These are phyloP conservation scores for Neohortaea acidophila DNA, from an alignment of 495 filamentous ascomycete genomes.

Conservation along the genomic window DNA sequence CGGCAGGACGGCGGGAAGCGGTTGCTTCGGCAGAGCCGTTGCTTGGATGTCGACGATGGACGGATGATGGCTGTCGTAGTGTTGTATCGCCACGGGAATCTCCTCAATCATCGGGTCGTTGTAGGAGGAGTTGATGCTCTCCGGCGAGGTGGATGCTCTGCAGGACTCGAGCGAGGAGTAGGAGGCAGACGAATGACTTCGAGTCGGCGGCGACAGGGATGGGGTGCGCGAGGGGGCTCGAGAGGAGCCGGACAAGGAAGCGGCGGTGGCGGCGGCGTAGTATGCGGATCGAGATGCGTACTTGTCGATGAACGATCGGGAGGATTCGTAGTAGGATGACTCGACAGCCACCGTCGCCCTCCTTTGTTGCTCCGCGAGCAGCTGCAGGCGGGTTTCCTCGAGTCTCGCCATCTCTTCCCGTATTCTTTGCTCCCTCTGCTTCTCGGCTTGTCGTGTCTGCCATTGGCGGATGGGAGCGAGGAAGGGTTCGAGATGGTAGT, in stretches of 20 bases:
- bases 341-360: constrained; percentile 18
- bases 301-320: constrained; percentile 13
- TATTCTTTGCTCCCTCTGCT: constrained; percentile 18
- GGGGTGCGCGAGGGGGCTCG: constrained; percentile 26
- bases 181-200: constrained; percentile 25
- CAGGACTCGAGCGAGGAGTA: constrained; percentile 18
- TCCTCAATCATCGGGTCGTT: constrained; percentile 18
- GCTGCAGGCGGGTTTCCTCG: constrained; percentile 30
- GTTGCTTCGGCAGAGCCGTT: constrained; percentile 3
- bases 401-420: constrained; percentile 28
- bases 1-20: background rate
- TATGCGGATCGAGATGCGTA: constrained; percentile 8
- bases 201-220: constrained; percentile 29
- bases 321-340: constrained; percentile 12
- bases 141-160: constrained; percentile 15
- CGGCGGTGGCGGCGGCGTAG: constrained; percentile 11
- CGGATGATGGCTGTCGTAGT: constrained; percentile 26
- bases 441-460: constrained; percentile 26
- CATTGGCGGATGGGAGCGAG: constrained; percentile 58
- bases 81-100: constrained; percentile 21
- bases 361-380: constrained; percentile 26
- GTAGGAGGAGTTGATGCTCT: constrained; percentile 15
- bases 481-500: constrained; percentile 76
- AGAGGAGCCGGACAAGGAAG: constrained; percentile 17
- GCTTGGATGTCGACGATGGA: constrained; percentile 26